These are phyloP conservation scores for Chaetothyriales sp. DNA, from an alignment of 2,329 filamentous ascomycete genomes.

Conservation along the genomic window DNA sequence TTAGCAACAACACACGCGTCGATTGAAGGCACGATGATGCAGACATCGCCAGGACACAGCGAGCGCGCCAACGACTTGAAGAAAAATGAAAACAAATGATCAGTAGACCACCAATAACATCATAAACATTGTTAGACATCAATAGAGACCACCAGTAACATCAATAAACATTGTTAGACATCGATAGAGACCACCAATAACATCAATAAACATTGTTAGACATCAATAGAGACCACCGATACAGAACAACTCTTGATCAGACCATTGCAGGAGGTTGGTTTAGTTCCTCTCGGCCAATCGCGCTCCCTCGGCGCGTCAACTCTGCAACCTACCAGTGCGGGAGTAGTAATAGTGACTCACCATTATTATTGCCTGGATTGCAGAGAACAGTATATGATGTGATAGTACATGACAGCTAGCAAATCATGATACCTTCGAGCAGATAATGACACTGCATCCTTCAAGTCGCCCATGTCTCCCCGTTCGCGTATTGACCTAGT, in stretches of 20 bases:
- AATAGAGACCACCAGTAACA: no score
- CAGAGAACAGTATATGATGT: background rate
- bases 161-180: background rate
- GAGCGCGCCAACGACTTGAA: no score
- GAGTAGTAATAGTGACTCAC: background rate
- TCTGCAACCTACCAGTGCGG: background rate
- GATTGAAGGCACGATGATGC: background rate
- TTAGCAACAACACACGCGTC: background rate
- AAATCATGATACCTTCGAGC: background rate
- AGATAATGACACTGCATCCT: background rate
- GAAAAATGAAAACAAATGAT: no score
- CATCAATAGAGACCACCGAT: no score
- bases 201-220: background rate
- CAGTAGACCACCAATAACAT: background rate
- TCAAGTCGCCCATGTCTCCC: background rate
- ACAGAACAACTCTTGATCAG: background rate
- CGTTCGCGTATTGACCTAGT: background rate
- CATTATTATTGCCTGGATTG: background rate
- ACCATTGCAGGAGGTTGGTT: no score
- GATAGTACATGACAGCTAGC: background rate
- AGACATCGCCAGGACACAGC: no score
- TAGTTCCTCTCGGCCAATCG: background rate
- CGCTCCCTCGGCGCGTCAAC: background rate
- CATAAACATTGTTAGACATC: background rate
- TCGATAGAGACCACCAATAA: background rate